These are phyloP conservation scores for Tulasnella sp. DNA, from an alignment of 768 basidiomycete species.

Conservation along the genomic window DNA sequence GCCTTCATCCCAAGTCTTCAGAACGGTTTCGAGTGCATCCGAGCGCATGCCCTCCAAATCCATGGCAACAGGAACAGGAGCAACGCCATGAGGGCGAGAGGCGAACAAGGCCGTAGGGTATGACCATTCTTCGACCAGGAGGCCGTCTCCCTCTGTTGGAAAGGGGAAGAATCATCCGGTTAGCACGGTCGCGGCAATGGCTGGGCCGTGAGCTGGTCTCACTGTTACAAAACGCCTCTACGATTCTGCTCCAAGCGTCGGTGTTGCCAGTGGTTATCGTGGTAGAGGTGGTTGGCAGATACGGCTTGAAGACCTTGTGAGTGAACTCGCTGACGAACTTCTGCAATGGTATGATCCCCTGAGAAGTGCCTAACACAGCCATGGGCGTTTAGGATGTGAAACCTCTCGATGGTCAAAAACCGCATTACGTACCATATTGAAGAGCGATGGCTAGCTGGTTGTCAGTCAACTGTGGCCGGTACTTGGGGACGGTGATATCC, in stretches of 20 bases:
- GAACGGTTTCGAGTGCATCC: constrained; percentile 48
- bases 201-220: constrained; percentile 47
- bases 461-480: constrained; percentile 36
- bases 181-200: background rate
- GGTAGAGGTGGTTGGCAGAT: constrained; percentile 50
- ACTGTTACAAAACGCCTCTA: constrained; percentile 55
- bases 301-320: constrained; percentile 36
- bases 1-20: constrained; percentile 58
- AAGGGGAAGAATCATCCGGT: background rate
- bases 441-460: constrained; percentile 57
- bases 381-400: constrained; percentile 3
- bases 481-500: constrained; percentile 55
- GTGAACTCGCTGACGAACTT: constrained; percentile 53
- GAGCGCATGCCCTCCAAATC: constrained; percentile 66
- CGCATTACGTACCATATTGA: constrained; percentile 50
- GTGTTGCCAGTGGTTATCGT: constrained; percentile 62
- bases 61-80: constrained; percentile 51
- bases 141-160: constrained; percentile 28
- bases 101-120: constrained; percentile 52
- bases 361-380: constrained; percentile 31
- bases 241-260: constrained; percentile 56
- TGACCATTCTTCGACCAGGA: constrained; percentile 58
- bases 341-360: constrained; percentile 52
- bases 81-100: constrained; percentile 37
- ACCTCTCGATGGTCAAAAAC: background rate